A percentile compares a stretch with the other conserved stretches of the same genome.
Evolutionary conservation across 495 filamentous ascomycete genomes (phyloP).

Genomic region (Penicillium lividum): DNA sequence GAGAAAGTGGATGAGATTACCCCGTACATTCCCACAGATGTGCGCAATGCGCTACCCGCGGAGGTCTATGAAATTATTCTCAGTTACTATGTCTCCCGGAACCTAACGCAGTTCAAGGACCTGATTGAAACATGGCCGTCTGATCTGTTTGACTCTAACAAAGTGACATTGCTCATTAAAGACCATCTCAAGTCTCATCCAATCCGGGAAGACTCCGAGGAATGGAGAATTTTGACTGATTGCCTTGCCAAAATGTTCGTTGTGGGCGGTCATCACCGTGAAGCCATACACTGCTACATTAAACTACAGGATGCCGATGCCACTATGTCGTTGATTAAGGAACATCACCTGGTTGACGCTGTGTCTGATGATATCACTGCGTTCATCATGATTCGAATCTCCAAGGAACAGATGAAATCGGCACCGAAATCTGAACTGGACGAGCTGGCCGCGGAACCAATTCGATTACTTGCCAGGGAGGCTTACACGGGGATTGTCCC

Average conservation of each 20-base stretch:
- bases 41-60: conserved; percentile 79
- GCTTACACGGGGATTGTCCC: conserved; percentile 83
- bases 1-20: conserved; percentile 87
- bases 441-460: conserved; percentile 74
- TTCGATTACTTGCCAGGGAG: conserved; percentile 84
- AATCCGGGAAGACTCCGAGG: conserved; percentile 68
- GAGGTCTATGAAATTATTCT: conserved; percentile 83
- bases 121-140: conserved; percentile 84
- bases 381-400: conserved; percentile 83
- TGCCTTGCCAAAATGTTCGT: conserved; percentile 82
- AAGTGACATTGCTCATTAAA: conserved; percentile 69
- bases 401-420: conserved; percentile 64
- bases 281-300: conserved; percentile 87
- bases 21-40: conserved; percentile 71
- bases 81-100: conserved; percentile 75
- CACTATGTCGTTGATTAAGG: conserved; percentile 78
- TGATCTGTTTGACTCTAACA: conserved; percentile 75
- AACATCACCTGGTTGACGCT: conserved; percentile 81
- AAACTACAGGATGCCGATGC: conserved; percentile 87
- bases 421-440: conserved; percentile 72
- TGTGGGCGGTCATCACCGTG: conserved; percentile 71
- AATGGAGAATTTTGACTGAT: conserved; percentile 83
- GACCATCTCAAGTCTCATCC: conserved; percentile 69
- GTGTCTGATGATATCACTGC: conserved; percentile 86
- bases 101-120: conserved; percentile 68